Base-by-base conservation (phyloP, 257 asterid species). In the Linaria vulgaris region DNA sequence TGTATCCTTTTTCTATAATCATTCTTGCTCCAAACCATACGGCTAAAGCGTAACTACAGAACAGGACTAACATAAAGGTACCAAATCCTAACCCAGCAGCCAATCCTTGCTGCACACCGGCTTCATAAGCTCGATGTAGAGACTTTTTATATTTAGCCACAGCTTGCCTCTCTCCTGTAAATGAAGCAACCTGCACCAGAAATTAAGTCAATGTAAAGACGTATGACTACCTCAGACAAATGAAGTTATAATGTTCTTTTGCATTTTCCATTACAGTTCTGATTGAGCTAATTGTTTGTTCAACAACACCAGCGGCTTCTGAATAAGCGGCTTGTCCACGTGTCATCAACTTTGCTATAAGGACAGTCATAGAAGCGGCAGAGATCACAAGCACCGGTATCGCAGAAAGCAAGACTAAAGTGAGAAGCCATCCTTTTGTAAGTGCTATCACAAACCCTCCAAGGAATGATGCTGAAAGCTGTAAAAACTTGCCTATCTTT, bases 21-120 rank as follows among this genome's bases (percentile, higher is more conserved):
- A 88, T 62, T 56, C 77, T 86, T 7, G 83, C 74, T 2, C 95
- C 95, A 45, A 73, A 80, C 96, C 96, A 88, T 10, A 86, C 57
- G 0, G 92, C 95, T 20, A 88, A 80, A 0, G 80, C 95, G 17
- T 82, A 83, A 69, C 85, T 74, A 68, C 77, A 56, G 54, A 73
- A 79, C 3, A 88, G 53, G 45, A 76, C 73, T 0, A 82, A 50
- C 63, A 77, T 61, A 19, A 81, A 69, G 15, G 71, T 45, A n/a
- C 96, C 88, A 0, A 74, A 46, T 11, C 92, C 90, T 39, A 85
- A 38, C 23, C 96, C 96, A 6, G 78, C 80, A 24, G 76, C 86
- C 58, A 85, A 61, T 2, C 90, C 90, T 74, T 88, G 88, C 12
- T 75, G 72, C 22, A 82, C 83, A 6, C 86, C 72, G 10, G 81